Conservation (phyloP, 176 grass and related monocot genomes). For the Cenchrus fungigraminus region DNA sequence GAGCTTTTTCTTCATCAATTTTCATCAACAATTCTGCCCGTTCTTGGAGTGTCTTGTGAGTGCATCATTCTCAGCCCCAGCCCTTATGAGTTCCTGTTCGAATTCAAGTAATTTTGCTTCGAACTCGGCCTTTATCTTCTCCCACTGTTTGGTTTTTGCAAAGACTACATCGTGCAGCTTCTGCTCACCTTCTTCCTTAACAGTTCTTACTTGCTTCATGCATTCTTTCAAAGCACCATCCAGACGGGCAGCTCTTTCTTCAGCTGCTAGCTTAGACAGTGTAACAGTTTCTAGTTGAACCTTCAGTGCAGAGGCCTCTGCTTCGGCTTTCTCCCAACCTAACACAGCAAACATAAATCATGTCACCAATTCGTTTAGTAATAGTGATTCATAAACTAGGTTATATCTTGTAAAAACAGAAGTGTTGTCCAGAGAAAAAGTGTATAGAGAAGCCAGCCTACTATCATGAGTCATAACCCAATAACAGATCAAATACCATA, state of each 20-base stretch:
- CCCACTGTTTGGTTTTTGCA: conserved; percentile 95
- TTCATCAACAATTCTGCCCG: conserved; percentile 76
- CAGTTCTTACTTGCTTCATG: conserved; percentile 97
- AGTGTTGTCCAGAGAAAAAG: neutral
- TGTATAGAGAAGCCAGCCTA: conserved; percentile 27
- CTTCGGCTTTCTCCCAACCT: conserved; percentile 99
- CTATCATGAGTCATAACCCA: conserved; percentile 1
- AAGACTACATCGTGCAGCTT: conserved; percentile 98
- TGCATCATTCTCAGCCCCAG: conserved; percentile 88
- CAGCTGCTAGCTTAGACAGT: conserved; percentile 78
- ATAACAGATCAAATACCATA: neutral
- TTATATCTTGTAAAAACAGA: conserved; percentile 1
- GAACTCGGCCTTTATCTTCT: conserved; percentile 82
- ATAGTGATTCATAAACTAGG: conserved; percentile 23
- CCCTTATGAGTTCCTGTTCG: conserved; percentile 85
- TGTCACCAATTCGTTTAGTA: conserved; percentile 20
- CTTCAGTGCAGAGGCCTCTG: conserved; percentile 87
- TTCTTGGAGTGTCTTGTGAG: conserved; percentile 86
- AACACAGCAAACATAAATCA: conserved; percentile 42
- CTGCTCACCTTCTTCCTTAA: conserved; percentile 98
- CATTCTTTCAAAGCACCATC: conserved; percentile 99
- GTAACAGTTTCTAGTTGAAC: conserved; percentile 95
- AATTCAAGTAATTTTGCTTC: conserved; percentile 86
- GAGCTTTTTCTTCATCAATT: conserved; percentile 86
- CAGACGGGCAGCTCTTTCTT: conserved; percentile 88